These are phyloP conservation scores for Rhododendron simsii DNA, from an alignment of 148 eudicot species.

Conservation along the genomic window DNA sequence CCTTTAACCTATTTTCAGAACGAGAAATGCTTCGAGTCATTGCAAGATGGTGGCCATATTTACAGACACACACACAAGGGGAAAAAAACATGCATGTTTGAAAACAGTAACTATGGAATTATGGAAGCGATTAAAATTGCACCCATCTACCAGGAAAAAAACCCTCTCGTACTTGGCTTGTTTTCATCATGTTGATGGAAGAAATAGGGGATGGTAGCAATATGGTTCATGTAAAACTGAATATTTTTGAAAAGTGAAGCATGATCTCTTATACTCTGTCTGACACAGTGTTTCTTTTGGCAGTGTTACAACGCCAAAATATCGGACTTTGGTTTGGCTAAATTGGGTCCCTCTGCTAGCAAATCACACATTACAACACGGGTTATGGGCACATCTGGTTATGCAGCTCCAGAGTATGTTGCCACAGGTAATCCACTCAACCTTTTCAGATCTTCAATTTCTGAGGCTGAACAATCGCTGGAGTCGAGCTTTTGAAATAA, in stretches of 20 bases:
- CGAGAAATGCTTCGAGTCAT: background rate
- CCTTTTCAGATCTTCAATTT: background rate
- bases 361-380: conserved; percentile 71
- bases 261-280: background rate
- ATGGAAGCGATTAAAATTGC: background rate
- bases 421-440: conserved; percentile 56
- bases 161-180: background rate
- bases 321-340: conserved; percentile 81
- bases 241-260: background rate
- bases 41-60: background rate
- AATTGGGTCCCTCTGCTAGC: conserved; percentile 66
- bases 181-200: background rate
- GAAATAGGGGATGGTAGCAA: background rate
- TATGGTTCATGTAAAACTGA: background rate
- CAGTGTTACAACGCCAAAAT: conserved; percentile 70
- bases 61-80: background rate
- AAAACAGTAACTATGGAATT: background rate
- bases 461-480: background rate
- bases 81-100: background rate
- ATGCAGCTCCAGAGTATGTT: conserved; percentile 84
- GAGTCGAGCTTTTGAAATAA: background rate
- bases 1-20: background rate
- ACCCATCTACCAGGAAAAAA: background rate
- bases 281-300: conserved; percentile 1
- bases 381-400: conserved; percentile 74